Evolutionary conservation across 139 green algal genomes (phyloP).

Genomic region (Chlamydomonas schloesseri): DNA sequence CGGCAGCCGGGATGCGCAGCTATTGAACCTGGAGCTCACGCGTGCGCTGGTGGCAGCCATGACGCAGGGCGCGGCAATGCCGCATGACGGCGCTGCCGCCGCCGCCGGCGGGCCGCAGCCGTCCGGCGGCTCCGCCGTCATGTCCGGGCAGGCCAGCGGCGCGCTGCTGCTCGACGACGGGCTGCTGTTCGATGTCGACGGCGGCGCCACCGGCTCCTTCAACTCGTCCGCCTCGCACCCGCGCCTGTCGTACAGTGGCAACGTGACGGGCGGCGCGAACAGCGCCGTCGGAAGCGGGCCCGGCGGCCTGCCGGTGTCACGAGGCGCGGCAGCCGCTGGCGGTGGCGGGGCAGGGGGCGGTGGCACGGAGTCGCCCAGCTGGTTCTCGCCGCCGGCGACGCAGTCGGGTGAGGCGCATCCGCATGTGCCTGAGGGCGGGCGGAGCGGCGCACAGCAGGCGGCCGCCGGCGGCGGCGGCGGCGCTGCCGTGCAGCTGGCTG

Average conservation of each 20-base stretch:
- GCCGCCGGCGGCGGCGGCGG: too few species aligned
- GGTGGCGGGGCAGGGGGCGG: not conserved
- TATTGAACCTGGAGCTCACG: constrained; percentile 16
- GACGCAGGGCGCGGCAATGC: not conserved
- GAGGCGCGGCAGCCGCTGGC: not conserved
- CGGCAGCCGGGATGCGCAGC: not conserved
- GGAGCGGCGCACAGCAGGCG: too few species aligned
- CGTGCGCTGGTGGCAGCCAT: not conserved
- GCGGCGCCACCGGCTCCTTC: not conserved
- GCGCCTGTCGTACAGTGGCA: constrained; percentile 8
- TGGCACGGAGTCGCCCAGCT: not conserved
- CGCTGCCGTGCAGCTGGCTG: too few species aligned
- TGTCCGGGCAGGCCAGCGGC: constrained; percentile 37
- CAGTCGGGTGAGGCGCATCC: too few species aligned
- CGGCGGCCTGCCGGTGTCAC: not conserved
- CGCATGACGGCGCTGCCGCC: not conserved
- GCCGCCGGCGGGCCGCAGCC: not conserved
- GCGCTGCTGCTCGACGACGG: not conserved
- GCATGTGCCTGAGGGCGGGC: too few species aligned
- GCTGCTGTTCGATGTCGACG: constrained; percentile 34
- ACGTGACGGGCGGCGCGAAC: not conserved
- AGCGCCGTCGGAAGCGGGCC: not conserved
- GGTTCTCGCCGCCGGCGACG: too few species aligned
- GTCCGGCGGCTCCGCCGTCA: too few species aligned
- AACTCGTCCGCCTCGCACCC: not conserved